Conservation (phyloP, 148 eudicot species). For the Polygonum maritimum region DNA sequence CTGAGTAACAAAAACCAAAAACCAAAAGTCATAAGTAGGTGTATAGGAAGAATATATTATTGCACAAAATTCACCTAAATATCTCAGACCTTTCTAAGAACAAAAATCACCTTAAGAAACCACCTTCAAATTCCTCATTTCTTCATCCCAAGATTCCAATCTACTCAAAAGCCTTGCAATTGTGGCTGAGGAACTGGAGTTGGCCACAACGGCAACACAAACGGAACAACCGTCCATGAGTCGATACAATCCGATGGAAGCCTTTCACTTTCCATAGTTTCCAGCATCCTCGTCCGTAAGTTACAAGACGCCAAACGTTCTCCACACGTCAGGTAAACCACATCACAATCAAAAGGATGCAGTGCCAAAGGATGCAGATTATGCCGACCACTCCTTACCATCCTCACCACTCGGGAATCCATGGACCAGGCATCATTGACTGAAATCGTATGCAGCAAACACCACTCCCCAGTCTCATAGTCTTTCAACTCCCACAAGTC, state of each 20-base stretch:
- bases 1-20: no score
- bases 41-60: no score
- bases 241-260: background rate
- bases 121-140: no score
- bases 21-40: no score
- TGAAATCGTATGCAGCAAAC: constrained; percentile 2
- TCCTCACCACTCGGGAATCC: background rate
- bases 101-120: no score
- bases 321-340: constrained; percentile 10
- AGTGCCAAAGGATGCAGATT: constrained; percentile 9
- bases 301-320: constrained; percentile 2
- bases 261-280: background rate
- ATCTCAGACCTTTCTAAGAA: no score
- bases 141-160: no score
- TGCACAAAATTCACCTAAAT: no score
- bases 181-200: constrained; percentile 9
- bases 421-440: background rate
- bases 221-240: constrained; percentile 10
- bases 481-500: constrained; percentile 10
- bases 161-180: background rate
- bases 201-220: constrained; percentile 13
- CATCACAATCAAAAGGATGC: constrained; percentile 11
- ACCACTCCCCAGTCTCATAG: constrained; percentile 11
- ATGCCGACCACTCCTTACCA: background rate
- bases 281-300: constrained; percentile 5